Evolutionary conservation across 1,284 basidiomycete genomes (phyloP).

Genomic region (Trametes polyzona): DNA sequence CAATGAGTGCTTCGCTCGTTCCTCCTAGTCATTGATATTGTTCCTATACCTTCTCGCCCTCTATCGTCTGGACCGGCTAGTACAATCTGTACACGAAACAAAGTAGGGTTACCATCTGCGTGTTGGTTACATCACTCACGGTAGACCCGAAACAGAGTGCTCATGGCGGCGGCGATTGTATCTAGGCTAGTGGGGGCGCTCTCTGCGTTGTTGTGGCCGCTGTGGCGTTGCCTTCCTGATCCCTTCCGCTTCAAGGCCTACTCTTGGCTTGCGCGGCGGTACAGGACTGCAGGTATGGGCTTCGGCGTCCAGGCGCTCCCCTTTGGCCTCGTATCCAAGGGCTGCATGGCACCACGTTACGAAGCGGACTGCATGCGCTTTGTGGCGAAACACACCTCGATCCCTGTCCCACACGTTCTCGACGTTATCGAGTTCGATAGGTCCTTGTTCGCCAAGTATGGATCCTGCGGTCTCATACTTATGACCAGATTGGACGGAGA

Average conservation of each 20-base stretch:
- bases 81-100: too few species aligned
- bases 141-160: too few species aligned
- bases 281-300: neutral
- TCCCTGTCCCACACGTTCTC: slow-evolving; percentile 5
- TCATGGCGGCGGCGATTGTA: too few species aligned
- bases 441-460: too few species aligned
- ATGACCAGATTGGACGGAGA: slow-evolving; percentile 4
- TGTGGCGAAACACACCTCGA: slow-evolving; percentile 1
- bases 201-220: neutral
- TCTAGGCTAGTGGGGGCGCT: neutral
- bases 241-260: neutral
- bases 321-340: neutral
- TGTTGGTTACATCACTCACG: too few species aligned
- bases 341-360: neutral
- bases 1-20: too few species aligned
- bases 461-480: neutral
- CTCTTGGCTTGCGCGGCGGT: neutral
- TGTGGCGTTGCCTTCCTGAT: neutral
- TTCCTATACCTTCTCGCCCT: too few species aligned
- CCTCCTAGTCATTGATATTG: too few species aligned
- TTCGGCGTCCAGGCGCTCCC: neutral
- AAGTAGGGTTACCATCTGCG: too few species aligned
- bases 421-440: neutral
- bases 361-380: slow-evolving; percentile 7
- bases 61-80: too few species aligned